Percentiles rank a stretch among this genome's conserved stretches.
phyloP scores from a whole-genome alignment of 805 yeast species.

The Lachancea thermotolerans region DNA sequence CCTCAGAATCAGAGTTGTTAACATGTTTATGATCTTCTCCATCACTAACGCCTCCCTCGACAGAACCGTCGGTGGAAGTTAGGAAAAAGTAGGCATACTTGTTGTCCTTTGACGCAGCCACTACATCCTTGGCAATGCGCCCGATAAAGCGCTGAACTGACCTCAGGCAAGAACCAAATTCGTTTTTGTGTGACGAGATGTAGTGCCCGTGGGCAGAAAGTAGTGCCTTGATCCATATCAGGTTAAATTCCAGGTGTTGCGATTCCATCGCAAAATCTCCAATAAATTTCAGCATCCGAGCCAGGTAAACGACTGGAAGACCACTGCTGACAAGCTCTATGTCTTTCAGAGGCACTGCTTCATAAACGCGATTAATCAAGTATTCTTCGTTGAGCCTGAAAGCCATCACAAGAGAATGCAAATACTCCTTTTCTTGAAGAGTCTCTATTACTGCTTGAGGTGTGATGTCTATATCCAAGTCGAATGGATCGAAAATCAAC shows the following conservation, averaged over 20 bases:
- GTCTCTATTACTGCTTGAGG: conserved; percentile 65
- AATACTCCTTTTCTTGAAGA: conserved; percentile 48
- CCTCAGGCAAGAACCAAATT: conserved; percentile 58
- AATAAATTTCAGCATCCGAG: conserved; percentile 59
- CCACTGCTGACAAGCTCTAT: conserved; percentile 59
- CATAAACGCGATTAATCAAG: conserved; percentile 67
- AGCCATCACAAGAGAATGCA: conserved; percentile 83
- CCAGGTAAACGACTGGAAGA: conserved; percentile 71
- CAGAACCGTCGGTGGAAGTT: conserved; percentile 27
- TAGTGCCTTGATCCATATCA: conserved; percentile 71
- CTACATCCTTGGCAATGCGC: conserved; percentile 69
- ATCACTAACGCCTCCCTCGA: conserved; percentile 25
- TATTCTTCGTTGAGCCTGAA: conserved; percentile 82
- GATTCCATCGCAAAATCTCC: conserved; percentile 61
- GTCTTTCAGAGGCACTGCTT: conserved; percentile 63
- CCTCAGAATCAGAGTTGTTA: conserved; percentile 14
- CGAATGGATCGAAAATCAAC: conserved; percentile 85
- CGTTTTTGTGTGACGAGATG: conserved; percentile 54
- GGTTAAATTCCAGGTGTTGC: conserved; percentile 76
- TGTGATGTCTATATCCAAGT: conserved; percentile 86
- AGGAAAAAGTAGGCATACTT: conserved; percentile 51
- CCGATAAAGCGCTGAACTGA: conserved; percentile 69
- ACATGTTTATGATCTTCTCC: conserved; percentile 12
- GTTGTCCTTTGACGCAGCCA: conserved; percentile 45
- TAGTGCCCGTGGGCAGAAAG: conserved; percentile 71